Evolutionary conservation across 352 stramenopile genomes (phyloP).

Genomic region (Phytopythium boreale): DNA sequence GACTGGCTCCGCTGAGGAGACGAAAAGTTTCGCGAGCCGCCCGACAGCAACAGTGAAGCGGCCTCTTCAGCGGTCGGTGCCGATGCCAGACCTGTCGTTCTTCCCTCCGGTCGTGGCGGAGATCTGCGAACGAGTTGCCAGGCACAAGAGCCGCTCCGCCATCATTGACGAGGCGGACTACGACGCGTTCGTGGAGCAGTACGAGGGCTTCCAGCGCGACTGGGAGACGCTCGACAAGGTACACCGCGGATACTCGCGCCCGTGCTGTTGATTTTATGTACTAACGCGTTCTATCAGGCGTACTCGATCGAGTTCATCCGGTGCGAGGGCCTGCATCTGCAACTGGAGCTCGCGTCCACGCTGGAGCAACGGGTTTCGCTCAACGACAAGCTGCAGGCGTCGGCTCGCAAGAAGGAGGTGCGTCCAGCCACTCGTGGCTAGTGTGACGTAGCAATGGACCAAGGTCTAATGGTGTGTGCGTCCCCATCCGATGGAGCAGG

Average conservation of each 20-base stretch:
- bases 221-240: slow-evolving; percentile 75
- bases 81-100: slow-evolving; percentile 49
- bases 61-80: slow-evolving; percentile 26
- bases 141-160: slow-evolving; percentile 43
- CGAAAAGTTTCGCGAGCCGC: not conserved
- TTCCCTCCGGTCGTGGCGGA: slow-evolving; percentile 37
- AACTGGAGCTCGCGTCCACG: slow-evolving; percentile 20
- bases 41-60: not conserved
- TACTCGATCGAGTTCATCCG: slow-evolving; percentile 55
- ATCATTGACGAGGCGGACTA: slow-evolving; percentile 70
- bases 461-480: not conserved
- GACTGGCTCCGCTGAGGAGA: not conserved
- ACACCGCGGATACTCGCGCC: not conserved
- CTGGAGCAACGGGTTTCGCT: slow-evolving; percentile 15
- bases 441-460: not conserved
- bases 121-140: slow-evolving; percentile 53
- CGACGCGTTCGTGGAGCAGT: slow-evolving; percentile 42
- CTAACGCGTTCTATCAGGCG: slow-evolving; percentile 14
- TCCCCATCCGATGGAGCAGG: slow-evolving; percentile 7
- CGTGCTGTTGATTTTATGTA: not conserved
- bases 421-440: not conserved
- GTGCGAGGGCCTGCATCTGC: slow-evolving; percentile 38
- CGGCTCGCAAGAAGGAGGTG: slow-evolving; percentile 34
- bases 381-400: slow-evolving; percentile 20
- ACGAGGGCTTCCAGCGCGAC: slow-evolving; percentile 43